Percentiles rank a stretch among this genome's conserved stretches.
These are phyloP conservation scores for Hypericum perforatum DNA, from an alignment of 345 rosid species.

Conservation along the genomic window DNA sequence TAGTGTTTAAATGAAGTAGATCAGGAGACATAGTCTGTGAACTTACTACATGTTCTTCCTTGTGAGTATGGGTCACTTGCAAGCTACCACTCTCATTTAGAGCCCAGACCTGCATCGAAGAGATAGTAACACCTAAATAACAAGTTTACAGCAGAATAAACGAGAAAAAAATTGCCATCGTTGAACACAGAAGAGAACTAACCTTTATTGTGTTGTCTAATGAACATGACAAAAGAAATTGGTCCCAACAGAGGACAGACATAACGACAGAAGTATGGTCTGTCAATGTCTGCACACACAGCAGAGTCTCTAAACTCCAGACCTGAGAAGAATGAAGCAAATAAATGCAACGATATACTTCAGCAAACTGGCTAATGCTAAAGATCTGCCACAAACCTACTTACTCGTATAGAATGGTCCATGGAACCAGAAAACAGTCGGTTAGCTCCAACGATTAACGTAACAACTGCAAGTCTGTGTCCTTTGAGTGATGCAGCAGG, in stretches of 20 bases:
- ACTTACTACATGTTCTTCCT: constrained; percentile 65
- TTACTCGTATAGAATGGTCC: constrained; percentile 81
- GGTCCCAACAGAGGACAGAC: constrained; percentile 99
- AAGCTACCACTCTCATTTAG: constrained; percentile 82
- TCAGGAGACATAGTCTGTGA: neutral
- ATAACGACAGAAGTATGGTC: constrained; percentile 80
- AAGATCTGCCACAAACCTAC: constrained; percentile 4
- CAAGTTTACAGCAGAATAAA: neutral
- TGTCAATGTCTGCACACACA: constrained; percentile 70
- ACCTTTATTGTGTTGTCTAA: constrained; percentile 90
- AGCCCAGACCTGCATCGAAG: constrained; percentile 61
- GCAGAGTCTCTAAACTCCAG: constrained; percentile 86
- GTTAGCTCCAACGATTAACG: constrained; percentile 85
- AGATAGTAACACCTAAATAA: constrained; percentile 1
- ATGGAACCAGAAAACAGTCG: constrained; percentile 91
- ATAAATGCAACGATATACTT: neutral
- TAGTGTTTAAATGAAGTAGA: no score
- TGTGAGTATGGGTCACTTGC: constrained; percentile 87
- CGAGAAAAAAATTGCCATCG: neutral
- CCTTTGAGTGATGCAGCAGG: constrained; percentile 71
- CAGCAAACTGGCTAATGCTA: no score
- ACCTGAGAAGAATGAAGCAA: constrained; percentile 33
- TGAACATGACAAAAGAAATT: constrained; percentile 90
- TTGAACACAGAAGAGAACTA: constrained; percentile 3
- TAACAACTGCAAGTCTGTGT: constrained; percentile 66